These are phyloP conservation scores for Sarcodon sp. DNA, from an alignment of 768 basidiomycete species.

Conservation along the genomic window DNA sequence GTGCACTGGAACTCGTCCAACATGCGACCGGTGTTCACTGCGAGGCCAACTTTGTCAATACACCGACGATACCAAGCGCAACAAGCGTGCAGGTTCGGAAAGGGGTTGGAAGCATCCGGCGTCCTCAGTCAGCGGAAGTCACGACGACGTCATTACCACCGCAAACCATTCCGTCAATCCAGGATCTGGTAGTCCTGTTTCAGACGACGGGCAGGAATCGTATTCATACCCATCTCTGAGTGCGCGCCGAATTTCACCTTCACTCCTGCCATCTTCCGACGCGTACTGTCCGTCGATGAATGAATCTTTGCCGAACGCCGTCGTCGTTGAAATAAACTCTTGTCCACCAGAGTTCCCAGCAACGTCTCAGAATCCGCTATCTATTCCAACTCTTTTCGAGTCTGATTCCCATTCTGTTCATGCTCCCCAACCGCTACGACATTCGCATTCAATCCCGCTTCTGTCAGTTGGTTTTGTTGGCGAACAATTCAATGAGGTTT, in stretches of 20 bases:
- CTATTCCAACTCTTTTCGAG: too few species aligned
- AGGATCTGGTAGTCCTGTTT: neutral
- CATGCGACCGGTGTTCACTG: constrained; percentile 20
- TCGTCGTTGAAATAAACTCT: too few species aligned
- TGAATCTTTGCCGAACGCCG: too few species aligned
- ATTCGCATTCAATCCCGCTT: constrained; percentile 4
- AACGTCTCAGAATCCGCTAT: too few species aligned
- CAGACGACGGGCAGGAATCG: neutral
- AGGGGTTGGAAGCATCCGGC: neutral
- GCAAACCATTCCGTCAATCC: neutral
- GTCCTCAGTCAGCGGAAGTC: neutral
- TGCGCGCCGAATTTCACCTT: too few species aligned
- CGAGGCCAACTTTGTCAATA: constrained; percentile 22
- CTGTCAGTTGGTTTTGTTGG: neutral
- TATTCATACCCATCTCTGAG: neutral
- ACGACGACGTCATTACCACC: neutral
- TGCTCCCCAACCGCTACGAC: constrained; percentile 4
- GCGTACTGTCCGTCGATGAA: too few species aligned
- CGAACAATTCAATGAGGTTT: too few species aligned
- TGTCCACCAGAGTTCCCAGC: too few species aligned
- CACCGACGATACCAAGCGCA: constrained; percentile 11
- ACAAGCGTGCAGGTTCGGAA: neutral
- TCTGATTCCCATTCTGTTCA: neutral
- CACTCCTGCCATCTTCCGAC: too few species aligned
- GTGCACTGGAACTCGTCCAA: constrained; percentile 23